Conservation (phyloP, 2,329 filamentous ascomycete genomes). For the Colletotrichum sp. region DNA sequence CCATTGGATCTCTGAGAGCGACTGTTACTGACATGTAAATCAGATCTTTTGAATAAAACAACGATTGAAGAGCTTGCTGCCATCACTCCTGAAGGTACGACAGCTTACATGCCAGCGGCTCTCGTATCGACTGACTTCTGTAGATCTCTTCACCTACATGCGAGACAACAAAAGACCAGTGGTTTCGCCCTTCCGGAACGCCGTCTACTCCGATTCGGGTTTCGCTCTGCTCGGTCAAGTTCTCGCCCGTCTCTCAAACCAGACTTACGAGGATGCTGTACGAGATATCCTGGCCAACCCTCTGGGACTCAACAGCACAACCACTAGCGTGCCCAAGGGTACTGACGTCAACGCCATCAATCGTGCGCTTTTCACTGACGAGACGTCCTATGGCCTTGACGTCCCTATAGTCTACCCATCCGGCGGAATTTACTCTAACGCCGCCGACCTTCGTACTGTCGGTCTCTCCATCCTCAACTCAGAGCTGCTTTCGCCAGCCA, state of each 20-base stretch:
- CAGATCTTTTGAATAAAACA: not conserved
- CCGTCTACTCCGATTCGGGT: constrained; percentile 3
- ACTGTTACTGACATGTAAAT: not conserved
- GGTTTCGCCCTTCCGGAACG: not conserved
- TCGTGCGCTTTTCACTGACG: not conserved
- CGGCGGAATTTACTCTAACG: constrained; percentile 13
- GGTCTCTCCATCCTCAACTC: constrained; percentile 26
- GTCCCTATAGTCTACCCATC: not conserved
- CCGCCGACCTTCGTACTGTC: constrained; percentile 9
- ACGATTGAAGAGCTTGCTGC: not conserved
- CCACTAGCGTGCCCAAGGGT: not conserved
- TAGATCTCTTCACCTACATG: not conserved
- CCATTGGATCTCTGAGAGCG: not conserved
- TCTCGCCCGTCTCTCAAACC: not conserved
- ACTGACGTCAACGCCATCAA: not conserved
- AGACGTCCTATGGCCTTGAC: not conserved
- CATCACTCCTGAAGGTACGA: not conserved
- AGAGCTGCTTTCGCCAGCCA: constrained; percentile 4
- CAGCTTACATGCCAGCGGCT: not conserved
- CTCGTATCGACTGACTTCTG: not conserved
- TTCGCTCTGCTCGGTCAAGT: not conserved
- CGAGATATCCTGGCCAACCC: not conserved
- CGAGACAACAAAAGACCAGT: not conserved
- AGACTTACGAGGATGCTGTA: not conserved
- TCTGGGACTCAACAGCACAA: constrained; percentile 1